Conservation (phyloP, 148 eudicot species). For the Chenopodium album region DNA sequence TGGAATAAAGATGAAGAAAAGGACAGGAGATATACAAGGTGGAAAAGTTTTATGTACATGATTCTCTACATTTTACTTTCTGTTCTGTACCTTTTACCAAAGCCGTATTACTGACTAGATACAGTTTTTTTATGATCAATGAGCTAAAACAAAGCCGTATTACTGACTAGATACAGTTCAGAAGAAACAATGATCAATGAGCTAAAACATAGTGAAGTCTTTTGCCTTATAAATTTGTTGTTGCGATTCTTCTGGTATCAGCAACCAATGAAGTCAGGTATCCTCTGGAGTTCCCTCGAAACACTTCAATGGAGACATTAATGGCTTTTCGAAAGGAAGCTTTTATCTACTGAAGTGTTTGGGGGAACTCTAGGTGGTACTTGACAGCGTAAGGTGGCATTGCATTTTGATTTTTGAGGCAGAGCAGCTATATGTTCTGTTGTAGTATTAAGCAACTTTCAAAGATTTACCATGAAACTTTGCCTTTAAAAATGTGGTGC, state of each 20-base stretch:
- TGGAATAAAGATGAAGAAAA: neutral
- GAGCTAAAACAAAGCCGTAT: neutral
- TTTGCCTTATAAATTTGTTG: neutral
- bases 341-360: conserved; percentile 7
- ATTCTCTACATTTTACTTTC: neutral
- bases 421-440: too few relatives aligned
- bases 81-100: neutral
- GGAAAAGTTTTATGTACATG: neutral
- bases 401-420: too few relatives aligned
- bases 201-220: neutral
- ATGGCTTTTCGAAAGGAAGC: neutral
- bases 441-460: too few relatives aligned
- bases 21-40: neutral
- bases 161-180: neutral
- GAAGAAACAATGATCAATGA: too few relatives aligned
- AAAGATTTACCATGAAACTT: neutral
- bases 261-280: neutral
- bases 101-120: conserved; percentile 10
- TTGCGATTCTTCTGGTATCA: neutral
- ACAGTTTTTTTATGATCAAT: neutral
- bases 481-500: neutral
- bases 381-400: neutral
- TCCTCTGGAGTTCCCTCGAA: conserved; percentile 8
- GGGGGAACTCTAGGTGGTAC: conserved; percentile 8
- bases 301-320: conserved; percentile 2